phyloP scores from a whole-genome alignment of 177 flowering plant genomes.

The Vitis hybrid region DNA sequence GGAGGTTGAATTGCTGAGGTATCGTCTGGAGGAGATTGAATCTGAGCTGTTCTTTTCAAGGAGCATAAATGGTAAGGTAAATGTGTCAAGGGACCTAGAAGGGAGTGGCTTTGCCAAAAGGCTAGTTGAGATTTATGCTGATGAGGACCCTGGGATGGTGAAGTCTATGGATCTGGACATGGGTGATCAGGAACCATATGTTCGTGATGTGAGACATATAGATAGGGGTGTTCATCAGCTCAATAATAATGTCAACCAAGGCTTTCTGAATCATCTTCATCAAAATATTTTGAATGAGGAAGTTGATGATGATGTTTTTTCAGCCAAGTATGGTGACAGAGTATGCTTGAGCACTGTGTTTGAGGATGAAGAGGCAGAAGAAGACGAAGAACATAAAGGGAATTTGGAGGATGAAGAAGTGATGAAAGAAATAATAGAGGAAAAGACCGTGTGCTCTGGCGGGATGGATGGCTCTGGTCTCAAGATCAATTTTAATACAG shows the following conservation, averaged over 20 bases:
- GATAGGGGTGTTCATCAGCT: conserved; percentile 12
- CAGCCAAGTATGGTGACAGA: conserved; percentile 39
- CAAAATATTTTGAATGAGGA: conserved; percentile 9
- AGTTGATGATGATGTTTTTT: conserved; percentile 24
- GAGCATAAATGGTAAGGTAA: conserved; percentile 21
- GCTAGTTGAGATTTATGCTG: conserved; percentile 49
- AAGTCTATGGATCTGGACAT: conserved; percentile 94
- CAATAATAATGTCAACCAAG: conserved; percentile 1
- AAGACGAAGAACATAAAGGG: conserved; percentile 30
- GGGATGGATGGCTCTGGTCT: conserved; percentile 10
- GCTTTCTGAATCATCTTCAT: neutral
- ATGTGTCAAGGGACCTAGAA: conserved; percentile 28
- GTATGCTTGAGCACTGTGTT: conserved; percentile 75
- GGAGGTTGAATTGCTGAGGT: conserved; percentile 75
- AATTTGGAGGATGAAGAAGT: conserved; percentile 61
- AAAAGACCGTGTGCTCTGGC: conserved; percentile 40
- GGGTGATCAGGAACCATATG: conserved; percentile 52
- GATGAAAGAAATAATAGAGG: conserved; percentile 76
- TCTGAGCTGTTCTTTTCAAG: conserved; percentile 47
- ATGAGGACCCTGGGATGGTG: conserved; percentile 80
- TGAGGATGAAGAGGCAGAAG: conserved; percentile 78
- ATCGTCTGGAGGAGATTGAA: conserved; percentile 80
- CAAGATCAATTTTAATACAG: conserved; percentile 6
- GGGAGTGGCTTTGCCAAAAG: conserved; percentile 58
- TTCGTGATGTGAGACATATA: conserved; percentile 38